phyloP scores from a whole-genome alignment of 108 stramenopile species.

The Cyclotella kingstonii region DNA sequence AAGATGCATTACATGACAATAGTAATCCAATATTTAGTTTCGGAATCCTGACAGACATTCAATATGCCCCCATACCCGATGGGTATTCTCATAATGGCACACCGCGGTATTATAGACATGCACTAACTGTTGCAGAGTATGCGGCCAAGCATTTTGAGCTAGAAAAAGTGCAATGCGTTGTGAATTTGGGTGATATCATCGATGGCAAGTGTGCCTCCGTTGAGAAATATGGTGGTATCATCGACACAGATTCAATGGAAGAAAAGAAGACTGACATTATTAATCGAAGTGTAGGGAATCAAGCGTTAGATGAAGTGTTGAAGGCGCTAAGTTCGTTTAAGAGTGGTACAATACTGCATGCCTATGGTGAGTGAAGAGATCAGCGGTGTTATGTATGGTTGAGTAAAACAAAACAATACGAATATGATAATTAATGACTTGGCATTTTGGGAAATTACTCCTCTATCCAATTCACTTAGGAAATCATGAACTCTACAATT shows the following conservation, averaged over 20 bases:
- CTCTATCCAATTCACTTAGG: constrained; percentile 17
- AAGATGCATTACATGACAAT: neutral
- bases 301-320: constrained; percentile 59
- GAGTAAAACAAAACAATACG: too few relatives aligned
- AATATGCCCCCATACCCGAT: constrained; percentile 86
- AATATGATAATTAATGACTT: neutral
- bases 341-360: constrained; percentile 62
- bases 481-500: constrained; percentile 86
- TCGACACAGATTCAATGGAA: constrained; percentile 10
- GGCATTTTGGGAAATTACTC: neutral
- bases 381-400: too few relatives aligned
- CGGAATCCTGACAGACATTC: constrained; percentile 80
- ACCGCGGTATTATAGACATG: constrained; percentile 76
- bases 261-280: constrained; percentile 20
- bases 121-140: constrained; percentile 51
- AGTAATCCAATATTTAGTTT: constrained; percentile 45
- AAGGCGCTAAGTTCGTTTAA: constrained; percentile 55
- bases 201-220: constrained; percentile 80
- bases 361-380: constrained; percentile 65
- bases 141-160: constrained; percentile 68
- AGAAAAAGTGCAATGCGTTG: constrained; percentile 51
- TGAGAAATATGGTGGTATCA: constrained; percentile 17
- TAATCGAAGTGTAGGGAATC: constrained; percentile 19
- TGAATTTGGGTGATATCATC: constrained; percentile 84
- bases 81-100: constrained; percentile 63